Evolutionary conservation across 2,329 filamentous ascomycete genomes (phyloP), one percentile per base, ranked within the genome.

Genomic region (Aspergillus felis): DNA sequence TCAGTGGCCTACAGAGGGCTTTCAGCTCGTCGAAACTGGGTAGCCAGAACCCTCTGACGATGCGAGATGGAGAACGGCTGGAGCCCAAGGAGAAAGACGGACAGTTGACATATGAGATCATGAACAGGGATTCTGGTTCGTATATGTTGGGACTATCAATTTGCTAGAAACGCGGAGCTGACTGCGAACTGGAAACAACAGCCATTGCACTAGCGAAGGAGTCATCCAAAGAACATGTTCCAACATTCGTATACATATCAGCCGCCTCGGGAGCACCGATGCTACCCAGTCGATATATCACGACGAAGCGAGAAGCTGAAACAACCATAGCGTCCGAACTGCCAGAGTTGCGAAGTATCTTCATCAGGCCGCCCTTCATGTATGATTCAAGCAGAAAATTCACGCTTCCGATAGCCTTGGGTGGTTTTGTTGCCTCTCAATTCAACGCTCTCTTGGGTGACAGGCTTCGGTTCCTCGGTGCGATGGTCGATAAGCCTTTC

Each of bases 41-140:
- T 68, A 83, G 85, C 56, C 84, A 85, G 54, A 90, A 95, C 72
- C 91, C 90, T 2, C 79, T 95, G 20, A 82, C 87, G 59, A 81
- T 83, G 54, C 78, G 79, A 53, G 74, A 80, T 46, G 84, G 82
- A 51, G 83, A 84, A 60, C 81, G 84, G 59, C 81, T 92, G 64
- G 81, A 82, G 64, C 83, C 87, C 1, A 81, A 86, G 53, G 87
- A 90, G 72, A 83, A 79, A 49, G 86, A 87, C 65, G 87, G 87
- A 27, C 89, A 94, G 76, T 81, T 96, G 67, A 97, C 93, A 20
- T 99, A 99, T 78, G 94, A 97, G 79, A 82, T 92, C 59, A 97
- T 99, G 91, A 99, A 99, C 78, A 85, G 94, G 57, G 93, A 97
- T 77, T 83, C 83, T 47, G 81, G 82, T 83, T 68, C 32, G 71